Percentiles rank a stretch among this genome's conserved stretches.
Evolutionary conservation across 768 basidiomycete genomes (phyloP).

Genomic region (Leccinum obscurum): DNA sequence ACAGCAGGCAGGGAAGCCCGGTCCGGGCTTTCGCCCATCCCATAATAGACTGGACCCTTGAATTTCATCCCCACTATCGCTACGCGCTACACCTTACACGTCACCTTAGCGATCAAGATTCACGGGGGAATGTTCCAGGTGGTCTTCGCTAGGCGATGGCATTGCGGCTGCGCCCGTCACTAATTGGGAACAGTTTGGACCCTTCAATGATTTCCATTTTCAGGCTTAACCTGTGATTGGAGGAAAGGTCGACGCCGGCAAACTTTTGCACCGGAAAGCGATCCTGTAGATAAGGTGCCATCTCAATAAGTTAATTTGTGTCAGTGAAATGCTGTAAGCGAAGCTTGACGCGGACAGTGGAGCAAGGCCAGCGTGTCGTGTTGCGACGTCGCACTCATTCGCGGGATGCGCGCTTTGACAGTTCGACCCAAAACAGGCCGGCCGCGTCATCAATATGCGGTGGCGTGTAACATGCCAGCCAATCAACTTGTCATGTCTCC

Average conservation of each 20-base stretch:
- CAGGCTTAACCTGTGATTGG: neutral
- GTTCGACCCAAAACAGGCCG: no score
- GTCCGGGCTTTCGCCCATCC: no score
- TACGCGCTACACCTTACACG: no score
- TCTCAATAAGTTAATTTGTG: neutral
- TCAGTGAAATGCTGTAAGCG: neutral
- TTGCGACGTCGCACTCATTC: neutral
- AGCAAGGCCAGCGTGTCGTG: neutral
- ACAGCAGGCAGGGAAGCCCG: no score
- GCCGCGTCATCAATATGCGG: neutral
- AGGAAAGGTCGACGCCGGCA: neutral
- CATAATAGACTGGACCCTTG: no score
- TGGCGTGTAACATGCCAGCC: neutral
- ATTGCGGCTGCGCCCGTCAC: neutral
- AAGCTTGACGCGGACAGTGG: neutral
- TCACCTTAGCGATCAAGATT: no score
- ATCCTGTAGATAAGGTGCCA: neutral
- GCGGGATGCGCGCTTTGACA: neutral
- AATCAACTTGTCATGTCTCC: neutral
- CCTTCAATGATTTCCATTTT: neutral
- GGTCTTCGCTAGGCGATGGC: neutral
- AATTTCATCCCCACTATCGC: no score
- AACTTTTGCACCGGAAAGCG: neutral
- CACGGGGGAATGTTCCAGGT: no score
- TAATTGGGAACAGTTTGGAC: neutral